Conservation (phyloP, 257 asterid genomes). For the Solanum chaucha region DNA sequence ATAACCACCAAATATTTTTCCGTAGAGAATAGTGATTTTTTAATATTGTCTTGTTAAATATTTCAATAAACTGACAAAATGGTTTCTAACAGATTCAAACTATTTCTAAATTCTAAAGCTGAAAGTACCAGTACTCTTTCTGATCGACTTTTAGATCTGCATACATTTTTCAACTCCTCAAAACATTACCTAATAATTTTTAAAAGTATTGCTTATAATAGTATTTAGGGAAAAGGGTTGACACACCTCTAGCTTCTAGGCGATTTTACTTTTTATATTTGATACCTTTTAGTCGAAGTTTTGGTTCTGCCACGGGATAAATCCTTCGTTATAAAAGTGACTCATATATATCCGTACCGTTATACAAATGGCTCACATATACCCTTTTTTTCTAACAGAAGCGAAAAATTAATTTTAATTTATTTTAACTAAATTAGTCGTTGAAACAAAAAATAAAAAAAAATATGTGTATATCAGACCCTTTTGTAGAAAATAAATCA, state of each 20-base stretch:
- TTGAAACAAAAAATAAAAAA: no score
- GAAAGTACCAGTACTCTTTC: not conserved
- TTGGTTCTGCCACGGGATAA: rapidly evolving
- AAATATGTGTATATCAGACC: no score
- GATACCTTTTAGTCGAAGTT: no score
- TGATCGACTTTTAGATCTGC: not conserved
- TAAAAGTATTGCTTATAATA: not conserved
- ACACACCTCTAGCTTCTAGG: no score
- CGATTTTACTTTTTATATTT: no score
- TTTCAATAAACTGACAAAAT: not conserved
- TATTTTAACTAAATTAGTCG: no score
- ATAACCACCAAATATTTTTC: not conserved
- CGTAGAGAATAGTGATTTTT: not conserved
- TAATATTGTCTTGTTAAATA: not conserved
- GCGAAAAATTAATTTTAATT: no score
- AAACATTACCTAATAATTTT: not conserved
- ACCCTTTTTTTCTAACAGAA: no score
- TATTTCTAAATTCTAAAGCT: not conserved
- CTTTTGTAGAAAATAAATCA: no score
- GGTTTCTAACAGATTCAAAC: not conserved
- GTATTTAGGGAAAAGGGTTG: not conserved
- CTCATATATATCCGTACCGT: no score
- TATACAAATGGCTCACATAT: no score
- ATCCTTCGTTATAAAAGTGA: no score
- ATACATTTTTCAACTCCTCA: not conserved